Conservation (phyloP, 2,329 filamentous ascomycete genomes). For the Cladosporium oxysporum region DNA sequence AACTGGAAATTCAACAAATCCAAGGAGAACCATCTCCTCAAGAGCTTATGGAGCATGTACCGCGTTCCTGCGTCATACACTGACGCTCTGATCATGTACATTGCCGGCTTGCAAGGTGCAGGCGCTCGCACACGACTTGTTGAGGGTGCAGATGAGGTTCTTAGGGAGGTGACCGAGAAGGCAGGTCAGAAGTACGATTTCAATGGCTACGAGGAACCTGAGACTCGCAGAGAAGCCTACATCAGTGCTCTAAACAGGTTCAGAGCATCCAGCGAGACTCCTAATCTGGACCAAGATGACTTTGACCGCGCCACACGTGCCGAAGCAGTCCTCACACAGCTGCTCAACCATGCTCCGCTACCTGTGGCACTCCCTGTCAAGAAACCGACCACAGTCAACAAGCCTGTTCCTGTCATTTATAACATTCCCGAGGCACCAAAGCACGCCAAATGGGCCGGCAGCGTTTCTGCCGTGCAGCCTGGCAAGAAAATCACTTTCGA, state of each 20-base stretch:
- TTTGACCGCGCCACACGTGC: conserved; percentile 33
- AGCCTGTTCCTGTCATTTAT: not conserved
- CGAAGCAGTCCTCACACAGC: conserved; percentile 26
- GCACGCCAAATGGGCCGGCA: not conserved
- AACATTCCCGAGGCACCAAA: not conserved
- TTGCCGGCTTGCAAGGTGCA: conserved; percentile 75
- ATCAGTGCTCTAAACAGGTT: conserved; percentile 40
- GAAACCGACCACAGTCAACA: not conserved
- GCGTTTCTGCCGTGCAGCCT: not conserved
- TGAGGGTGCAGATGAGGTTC: conserved; percentile 64
- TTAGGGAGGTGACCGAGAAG: conserved; percentile 57
- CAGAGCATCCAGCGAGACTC: conserved; percentile 27
- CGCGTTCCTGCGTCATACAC: conserved; percentile 71
- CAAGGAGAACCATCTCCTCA: conserved; percentile 80
- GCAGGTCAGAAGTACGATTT: conserved; percentile 51
- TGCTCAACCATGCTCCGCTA: conserved; percentile 23
- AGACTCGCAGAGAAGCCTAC: conserved; percentile 39
- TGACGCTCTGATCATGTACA: conserved; percentile 71
- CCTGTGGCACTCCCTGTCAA: not conserved
- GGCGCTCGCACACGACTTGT: conserved; percentile 66
- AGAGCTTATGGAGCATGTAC: conserved; percentile 73
- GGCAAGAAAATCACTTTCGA: conserved; percentile 16
- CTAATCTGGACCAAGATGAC: conserved; percentile 34
- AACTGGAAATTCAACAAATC: conserved; percentile 98
- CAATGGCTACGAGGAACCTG: conserved; percentile 42